Percentiles rank a stretch among this genome's conserved stretches.
phyloP scores from a whole-genome alignment of 495 filamentous ascomycete species.

The Thozetella sp. region DNA sequence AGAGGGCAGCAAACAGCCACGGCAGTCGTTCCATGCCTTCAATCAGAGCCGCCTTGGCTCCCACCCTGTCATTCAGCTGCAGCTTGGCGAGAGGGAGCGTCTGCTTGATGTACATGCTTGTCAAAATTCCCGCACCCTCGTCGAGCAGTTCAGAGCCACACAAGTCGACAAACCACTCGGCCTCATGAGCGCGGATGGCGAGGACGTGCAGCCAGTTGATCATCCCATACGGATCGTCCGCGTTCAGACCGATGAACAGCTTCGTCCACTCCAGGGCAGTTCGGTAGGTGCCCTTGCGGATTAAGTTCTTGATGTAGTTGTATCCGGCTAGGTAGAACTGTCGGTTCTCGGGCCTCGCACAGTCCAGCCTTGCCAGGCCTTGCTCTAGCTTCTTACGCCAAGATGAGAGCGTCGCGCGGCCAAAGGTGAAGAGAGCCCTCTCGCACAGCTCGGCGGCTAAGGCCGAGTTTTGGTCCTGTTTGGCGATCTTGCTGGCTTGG shows the following conservation, averaged over 20 bases:
- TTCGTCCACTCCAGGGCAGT: slow-evolving; percentile 95
- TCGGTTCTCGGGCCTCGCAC: slow-evolving; percentile 78
- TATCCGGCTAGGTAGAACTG: slow-evolving; percentile 92
- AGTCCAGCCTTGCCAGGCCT: slow-evolving; percentile 80
- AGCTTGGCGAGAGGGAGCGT: slow-evolving; percentile 74
- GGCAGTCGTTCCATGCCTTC: slow-evolving; percentile 72
- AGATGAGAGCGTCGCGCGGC: slow-evolving; percentile 76
- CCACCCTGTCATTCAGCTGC: slow-evolving; percentile 64
- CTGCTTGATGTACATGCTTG: slow-evolving; percentile 62
- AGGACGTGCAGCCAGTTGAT: slow-evolving; percentile 78
- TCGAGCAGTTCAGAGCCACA: slow-evolving; percentile 60
- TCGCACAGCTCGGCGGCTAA: slow-evolving; percentile 87
- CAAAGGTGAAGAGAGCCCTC: slow-evolving; percentile 90
- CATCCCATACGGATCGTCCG: slow-evolving; percentile 83
- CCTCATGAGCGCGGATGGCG: slow-evolving; percentile 77
- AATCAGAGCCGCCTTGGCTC: slow-evolving; percentile 62
- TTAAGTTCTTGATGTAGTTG: slow-evolving; percentile 80
- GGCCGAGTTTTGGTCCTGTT: slow-evolving; percentile 84
- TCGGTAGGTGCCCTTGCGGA: slow-evolving; percentile 89
- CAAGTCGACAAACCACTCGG: slow-evolving; percentile 73
- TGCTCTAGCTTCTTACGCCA: slow-evolving; percentile 75
- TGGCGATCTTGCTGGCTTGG: slow-evolving; percentile 89
- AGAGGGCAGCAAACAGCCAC: slow-evolving; percentile 79
- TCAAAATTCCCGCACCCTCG: slow-evolving; percentile 45
- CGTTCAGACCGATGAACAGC: slow-evolving; percentile 74